Percentiles rank a stretch among this genome's conserved stretches.
Conservation (phyloP, 75 land plant species). For the Larix kaempferi region DNA sequence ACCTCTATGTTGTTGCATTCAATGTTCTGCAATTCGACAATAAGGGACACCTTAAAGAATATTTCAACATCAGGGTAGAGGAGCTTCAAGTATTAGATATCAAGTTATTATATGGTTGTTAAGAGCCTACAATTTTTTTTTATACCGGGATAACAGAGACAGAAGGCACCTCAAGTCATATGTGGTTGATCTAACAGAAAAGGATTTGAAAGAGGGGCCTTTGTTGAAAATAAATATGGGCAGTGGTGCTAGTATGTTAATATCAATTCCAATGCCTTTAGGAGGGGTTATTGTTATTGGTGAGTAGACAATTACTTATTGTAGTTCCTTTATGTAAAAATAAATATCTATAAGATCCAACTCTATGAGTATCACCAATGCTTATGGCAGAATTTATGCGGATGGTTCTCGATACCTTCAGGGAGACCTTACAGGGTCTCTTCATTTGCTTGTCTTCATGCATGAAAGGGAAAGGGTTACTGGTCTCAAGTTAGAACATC, state of each 20-base stretch:
- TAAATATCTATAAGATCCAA: constrained; percentile 69
- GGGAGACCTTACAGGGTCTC: constrained; percentile 78
- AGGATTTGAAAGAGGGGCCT: constrained; percentile 91
- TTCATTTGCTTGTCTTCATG: constrained; percentile 85
- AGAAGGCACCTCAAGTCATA: constrained; percentile 94
- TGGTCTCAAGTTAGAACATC: background rate
- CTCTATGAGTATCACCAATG: constrained; percentile 79
- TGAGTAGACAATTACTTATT: constrained; percentile 91
- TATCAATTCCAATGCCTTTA: constrained; percentile 89
- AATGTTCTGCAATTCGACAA: constrained; percentile 43
- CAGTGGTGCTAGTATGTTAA: constrained; percentile 81
- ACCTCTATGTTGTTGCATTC: constrained; percentile 43
- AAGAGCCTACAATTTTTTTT: constrained; percentile 89
- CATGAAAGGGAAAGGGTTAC: constrained; percentile 81
- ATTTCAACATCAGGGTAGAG: constrained; percentile 84
- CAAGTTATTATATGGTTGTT: constrained; percentile 92
- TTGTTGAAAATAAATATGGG: constrained; percentile 94
- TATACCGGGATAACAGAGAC: constrained; percentile 96
- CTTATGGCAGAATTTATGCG: constrained; percentile 95
- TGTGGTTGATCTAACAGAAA: constrained; percentile 88
- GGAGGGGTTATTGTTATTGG: constrained; percentile 95
- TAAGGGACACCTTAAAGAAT: constrained; percentile 44
- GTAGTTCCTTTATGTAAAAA: constrained; percentile 74
- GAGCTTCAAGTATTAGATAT: constrained; percentile 98
- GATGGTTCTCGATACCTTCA: constrained; percentile 95